Percentiles rank a stretch among this genome's conserved stretches.
Evolutionary conservation across 345 rosid genomes (phyloP).

Genomic region (Salix dunnii): DNA sequence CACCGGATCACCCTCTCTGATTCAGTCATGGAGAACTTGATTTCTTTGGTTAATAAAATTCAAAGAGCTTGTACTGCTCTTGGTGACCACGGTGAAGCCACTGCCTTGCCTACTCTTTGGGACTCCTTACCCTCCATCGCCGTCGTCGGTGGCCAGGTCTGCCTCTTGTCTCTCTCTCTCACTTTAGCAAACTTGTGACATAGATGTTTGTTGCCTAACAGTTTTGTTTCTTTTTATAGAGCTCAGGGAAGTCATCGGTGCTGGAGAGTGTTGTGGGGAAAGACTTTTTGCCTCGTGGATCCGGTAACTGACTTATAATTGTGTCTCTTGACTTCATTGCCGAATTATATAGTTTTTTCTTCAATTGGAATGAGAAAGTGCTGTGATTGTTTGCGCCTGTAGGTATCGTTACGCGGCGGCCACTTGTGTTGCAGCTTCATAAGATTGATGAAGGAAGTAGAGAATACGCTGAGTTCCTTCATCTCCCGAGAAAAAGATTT

Average conservation of each 20-base stretch:
- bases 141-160: slow-evolving; percentile 99
- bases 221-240: slow-evolving; percentile 36
- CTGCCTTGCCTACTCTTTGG: slow-evolving; percentile 95
- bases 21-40: slow-evolving; percentile 75
- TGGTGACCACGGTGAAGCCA: slow-evolving; percentile 89
- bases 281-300: slow-evolving; percentile 99
- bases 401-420: slow-evolving; percentile 97
- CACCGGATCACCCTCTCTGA: background rate
- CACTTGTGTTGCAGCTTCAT: slow-evolving; percentile 97
- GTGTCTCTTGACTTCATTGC: background rate
- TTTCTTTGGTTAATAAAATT: slow-evolving; percentile 87
- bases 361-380: background rate
- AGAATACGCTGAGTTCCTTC: slow-evolving; percentile 98
- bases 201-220: background rate
- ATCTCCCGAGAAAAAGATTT: slow-evolving; percentile 72
- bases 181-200: slow-evolving; percentile 2
- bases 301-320: slow-evolving; percentile 51
- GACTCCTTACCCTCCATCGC: slow-evolving; percentile 95
- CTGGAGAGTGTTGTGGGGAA: slow-evolving; percentile 95
- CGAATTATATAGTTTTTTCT: background rate
- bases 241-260: slow-evolving; percentile 99
- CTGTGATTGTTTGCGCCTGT: slow-evolving; percentile 18
- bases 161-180: background rate
- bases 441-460: slow-evolving; percentile 85
- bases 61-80: slow-evolving; percentile 99